These are phyloP conservation scores for Pleurotus salmoneostramineus DNA, from an alignment of 768 basidiomycete species.

Conservation along the genomic window DNA sequence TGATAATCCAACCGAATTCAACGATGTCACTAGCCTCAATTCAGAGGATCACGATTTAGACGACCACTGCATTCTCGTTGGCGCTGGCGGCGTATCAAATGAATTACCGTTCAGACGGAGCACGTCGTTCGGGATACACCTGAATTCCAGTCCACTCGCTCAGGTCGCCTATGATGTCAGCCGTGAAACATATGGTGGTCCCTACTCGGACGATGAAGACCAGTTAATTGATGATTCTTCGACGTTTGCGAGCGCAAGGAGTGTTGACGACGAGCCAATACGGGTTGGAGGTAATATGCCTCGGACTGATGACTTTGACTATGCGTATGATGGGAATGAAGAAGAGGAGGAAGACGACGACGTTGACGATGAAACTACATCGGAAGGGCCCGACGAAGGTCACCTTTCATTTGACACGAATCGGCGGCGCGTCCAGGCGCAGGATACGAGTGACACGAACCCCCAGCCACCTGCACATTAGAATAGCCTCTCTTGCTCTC, in stretches of 20 bases:
- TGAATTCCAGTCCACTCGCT: slow-evolving; percentile 8
- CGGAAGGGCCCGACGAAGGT: neutral
- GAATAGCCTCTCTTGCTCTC: neutral
- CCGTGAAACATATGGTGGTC: neutral
- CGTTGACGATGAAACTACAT: slow-evolving; percentile 23
- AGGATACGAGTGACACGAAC: neutral
- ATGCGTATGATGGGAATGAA: slow-evolving; percentile 20
- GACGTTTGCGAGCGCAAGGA: slow-evolving; percentile 48
- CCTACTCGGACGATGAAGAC: slow-evolving; percentile 2
- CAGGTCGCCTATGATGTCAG: slow-evolving; percentile 10
- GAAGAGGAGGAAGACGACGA: slow-evolving; percentile 15
- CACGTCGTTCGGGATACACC: neutral
- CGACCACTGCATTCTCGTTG: slow-evolving; percentile 33
- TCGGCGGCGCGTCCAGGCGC: slow-evolving; percentile 1
- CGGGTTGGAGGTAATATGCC: slow-evolving; percentile 8
- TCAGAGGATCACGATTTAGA: slow-evolving; percentile 35
- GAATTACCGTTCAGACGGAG: slow-evolving; percentile 4
- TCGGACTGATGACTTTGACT: slow-evolving; percentile 16
- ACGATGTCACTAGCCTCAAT: slow-evolving; percentile 26
- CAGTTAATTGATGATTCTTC: slow-evolving; percentile 45
- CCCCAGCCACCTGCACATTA: neutral
- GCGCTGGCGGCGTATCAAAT: slow-evolving; percentile 12
- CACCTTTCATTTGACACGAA: slow-evolving; percentile 6
- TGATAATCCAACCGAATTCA: slow-evolving; percentile 33
- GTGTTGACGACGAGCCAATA: slow-evolving; percentile 20